Percentiles rank a stretch among this genome's conserved stretches.
phyloP scores from a whole-genome alignment of 2,329 filamentous ascomycete species.

The Microdochium paspali region DNA sequence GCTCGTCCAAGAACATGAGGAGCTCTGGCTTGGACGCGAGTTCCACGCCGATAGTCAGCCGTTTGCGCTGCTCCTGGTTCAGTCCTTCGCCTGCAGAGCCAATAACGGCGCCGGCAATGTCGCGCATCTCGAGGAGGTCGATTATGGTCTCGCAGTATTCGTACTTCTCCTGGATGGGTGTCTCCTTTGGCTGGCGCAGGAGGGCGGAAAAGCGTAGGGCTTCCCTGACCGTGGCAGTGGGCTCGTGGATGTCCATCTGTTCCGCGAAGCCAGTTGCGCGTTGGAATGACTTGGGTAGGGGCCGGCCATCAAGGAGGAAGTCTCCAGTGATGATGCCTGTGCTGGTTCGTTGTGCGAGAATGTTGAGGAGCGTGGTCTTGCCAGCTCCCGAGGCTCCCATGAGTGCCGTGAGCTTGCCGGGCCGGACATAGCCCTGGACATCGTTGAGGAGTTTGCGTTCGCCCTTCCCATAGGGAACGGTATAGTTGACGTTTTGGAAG shows the following conservation, averaged over 20 bases:
- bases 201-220: slow-evolving; percentile 57
- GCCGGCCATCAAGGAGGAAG: slow-evolving; percentile 68
- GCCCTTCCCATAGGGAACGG: slow-evolving; percentile 47
- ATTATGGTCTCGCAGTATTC: slow-evolving; percentile 61
- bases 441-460: slow-evolving; percentile 62
- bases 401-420: slow-evolving; percentile 69
- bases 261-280: slow-evolving; percentile 64
- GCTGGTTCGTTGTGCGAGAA: slow-evolving; percentile 42
- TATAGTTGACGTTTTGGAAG: slow-evolving; percentile 40
- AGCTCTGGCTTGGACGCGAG: slow-evolving; percentile 48
- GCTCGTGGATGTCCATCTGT: slow-evolving; percentile 60
- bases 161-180: slow-evolving; percentile 51
- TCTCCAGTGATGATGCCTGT: slow-evolving; percentile 70
- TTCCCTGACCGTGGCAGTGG: slow-evolving; percentile 56
- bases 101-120: slow-evolving; percentile 56
- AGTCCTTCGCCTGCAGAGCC: slow-evolving; percentile 49
- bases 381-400: slow-evolving; percentile 50
- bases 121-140: slow-evolving; percentile 59
- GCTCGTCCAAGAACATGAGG: slow-evolving; percentile 57
- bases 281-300: slow-evolving; percentile 67
- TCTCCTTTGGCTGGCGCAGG: slow-evolving; percentile 49
- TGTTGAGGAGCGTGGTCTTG: slow-evolving; percentile 16
- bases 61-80: slow-evolving; percentile 49
- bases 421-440: slow-evolving; percentile 77
- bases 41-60: slow-evolving; percentile 47